These are phyloP conservation scores for Trichoderma sp. DNA, from an alignment of 2,329 filamentous ascomycete genomes.

Conservation along the genomic window DNA sequence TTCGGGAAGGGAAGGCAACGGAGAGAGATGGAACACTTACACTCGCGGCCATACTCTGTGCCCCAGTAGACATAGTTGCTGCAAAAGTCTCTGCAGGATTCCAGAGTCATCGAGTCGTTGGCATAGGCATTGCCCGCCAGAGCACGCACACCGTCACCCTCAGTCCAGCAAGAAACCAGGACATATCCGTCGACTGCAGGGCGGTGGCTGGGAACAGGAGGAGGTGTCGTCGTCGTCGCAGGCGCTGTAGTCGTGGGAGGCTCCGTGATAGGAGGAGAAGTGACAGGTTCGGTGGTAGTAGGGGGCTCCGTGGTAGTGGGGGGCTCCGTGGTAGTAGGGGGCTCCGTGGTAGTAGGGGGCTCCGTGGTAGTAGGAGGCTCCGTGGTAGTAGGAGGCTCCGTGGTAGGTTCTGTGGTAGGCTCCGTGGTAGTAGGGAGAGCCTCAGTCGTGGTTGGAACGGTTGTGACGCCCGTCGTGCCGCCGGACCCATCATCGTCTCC, in stretches of 20 bases:
- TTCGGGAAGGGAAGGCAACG: not conserved
- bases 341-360: slow-evolving; percentile 12
- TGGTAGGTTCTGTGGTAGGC: slow-evolving; percentile 2
- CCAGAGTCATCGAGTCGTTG: slow-evolving; percentile 54
- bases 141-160: slow-evolving; percentile 49
- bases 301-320: no score
- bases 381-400: slow-evolving; percentile 2
- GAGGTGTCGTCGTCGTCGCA: slow-evolving; percentile 30
- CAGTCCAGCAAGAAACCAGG: slow-evolving; percentile 53
- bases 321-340: slow-evolving; percentile 8
- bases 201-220: slow-evolving; percentile 41
- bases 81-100: slow-evolving; percentile 52
- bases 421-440: slow-evolving; percentile 9
- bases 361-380: slow-evolving; percentile 1
- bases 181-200: slow-evolving; percentile 48
- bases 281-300: slow-evolving; percentile 2
- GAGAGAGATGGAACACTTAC: slow-evolving; percentile 38
- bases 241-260: slow-evolving; percentile 30
- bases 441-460: slow-evolving; percentile 28
- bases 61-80: slow-evolving; percentile 52
- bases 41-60: slow-evolving; percentile 56
- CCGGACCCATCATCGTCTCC: slow-evolving; percentile 28
- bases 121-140: slow-evolving; percentile 46
- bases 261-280: no score
- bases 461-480: slow-evolving; percentile 28